Evolutionary conservation across 2,329 filamentous ascomycete species (phyloP).

Genomic region (Claviceps sp.): DNA sequence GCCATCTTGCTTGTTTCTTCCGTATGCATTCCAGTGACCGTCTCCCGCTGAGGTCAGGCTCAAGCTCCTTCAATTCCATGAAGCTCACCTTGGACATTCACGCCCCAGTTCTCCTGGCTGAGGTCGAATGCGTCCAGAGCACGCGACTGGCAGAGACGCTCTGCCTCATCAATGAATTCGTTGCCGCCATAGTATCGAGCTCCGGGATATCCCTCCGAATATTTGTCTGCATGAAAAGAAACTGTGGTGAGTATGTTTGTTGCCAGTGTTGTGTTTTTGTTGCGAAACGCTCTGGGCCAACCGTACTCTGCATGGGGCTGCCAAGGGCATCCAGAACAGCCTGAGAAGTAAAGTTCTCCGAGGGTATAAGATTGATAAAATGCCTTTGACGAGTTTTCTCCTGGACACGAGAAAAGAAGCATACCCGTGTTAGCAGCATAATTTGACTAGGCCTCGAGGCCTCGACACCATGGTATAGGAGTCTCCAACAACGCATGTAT

Average conservation of each 20-base stretch:
- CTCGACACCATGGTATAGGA: too few relatives aligned
- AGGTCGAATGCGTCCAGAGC: constrained; percentile 80
- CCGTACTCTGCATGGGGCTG: constrained; percentile 84
- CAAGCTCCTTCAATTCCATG: not conserved
- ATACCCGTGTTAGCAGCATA: not conserved
- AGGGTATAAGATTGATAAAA: constrained; percentile 94
- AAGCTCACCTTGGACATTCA: constrained; percentile 79
- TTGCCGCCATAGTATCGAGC: constrained; percentile 95
- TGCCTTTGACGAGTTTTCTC: constrained; percentile 95
- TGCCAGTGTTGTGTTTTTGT: not conserved
- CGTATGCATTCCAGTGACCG: not conserved
- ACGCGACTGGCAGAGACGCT: constrained; percentile 78
- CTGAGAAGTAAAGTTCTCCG: constrained; percentile 91
- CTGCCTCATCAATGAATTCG: constrained; percentile 85
- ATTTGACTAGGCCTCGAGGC: too few relatives aligned
- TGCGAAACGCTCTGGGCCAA: not conserved
- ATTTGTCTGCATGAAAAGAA: constrained; percentile 54
- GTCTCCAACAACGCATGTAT: too few relatives aligned
- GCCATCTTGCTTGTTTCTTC: too few relatives aligned
- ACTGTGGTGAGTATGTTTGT: not conserved
- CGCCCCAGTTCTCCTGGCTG: constrained; percentile 79
- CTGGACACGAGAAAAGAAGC: constrained; percentile 27
- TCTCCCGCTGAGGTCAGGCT: not conserved
- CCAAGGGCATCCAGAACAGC: constrained; percentile 83
- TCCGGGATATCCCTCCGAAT: constrained; percentile 95